Conservation (phyloP, 768 basidiomycete genomes). For the Boletus huronensis region DNA sequence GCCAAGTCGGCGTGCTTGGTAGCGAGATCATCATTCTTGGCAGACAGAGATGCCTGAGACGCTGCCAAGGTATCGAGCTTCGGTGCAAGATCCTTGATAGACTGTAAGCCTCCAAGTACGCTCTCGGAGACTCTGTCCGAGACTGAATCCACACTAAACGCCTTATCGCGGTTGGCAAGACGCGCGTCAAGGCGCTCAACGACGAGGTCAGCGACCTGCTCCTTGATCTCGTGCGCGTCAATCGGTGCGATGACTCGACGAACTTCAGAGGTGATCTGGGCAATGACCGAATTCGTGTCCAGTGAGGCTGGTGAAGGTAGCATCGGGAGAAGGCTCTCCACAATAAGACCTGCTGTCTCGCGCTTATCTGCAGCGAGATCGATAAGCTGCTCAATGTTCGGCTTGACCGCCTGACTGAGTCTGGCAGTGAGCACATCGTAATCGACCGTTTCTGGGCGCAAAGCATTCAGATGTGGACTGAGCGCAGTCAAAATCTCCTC, state of each 20-base stretch:
- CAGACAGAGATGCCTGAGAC: conserved; percentile 40
- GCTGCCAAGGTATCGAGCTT: conserved; percentile 41
- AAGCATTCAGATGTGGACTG: conserved; percentile 55
- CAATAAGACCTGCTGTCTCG: conserved; percentile 80
- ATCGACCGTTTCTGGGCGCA: conserved; percentile 68
- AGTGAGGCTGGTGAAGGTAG: conserved; percentile 44
- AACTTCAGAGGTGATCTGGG: conserved; percentile 65
- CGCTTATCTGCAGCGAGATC: conserved; percentile 86
- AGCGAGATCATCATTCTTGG: conserved; percentile 37
- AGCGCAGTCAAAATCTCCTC: conserved; percentile 58
- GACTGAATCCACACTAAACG: conserved; percentile 59
- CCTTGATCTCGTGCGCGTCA: conserved; percentile 84
- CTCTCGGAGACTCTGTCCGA: conserved; percentile 53
- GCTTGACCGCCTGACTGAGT: conserved; percentile 82
- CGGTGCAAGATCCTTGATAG: conserved; percentile 37
- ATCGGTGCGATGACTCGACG: conserved; percentile 69
- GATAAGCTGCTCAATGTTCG: conserved; percentile 84
- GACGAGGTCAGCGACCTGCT: conserved; percentile 84
- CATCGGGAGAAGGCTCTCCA: conserved; percentile 66
- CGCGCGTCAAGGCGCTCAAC: conserved; percentile 82
- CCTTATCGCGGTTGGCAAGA: conserved; percentile 71
- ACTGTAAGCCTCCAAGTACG: conserved; percentile 43
- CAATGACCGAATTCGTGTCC: conserved; percentile 55
- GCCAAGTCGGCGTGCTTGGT: conserved; percentile 40
- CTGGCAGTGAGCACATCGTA: conserved; percentile 73